A percentile compares a stretch with the other conserved stretches of the same genome.
phyloP scores from a whole-genome alignment of 352 stramenopile species.

The Phytophthora syringae region DNA sequence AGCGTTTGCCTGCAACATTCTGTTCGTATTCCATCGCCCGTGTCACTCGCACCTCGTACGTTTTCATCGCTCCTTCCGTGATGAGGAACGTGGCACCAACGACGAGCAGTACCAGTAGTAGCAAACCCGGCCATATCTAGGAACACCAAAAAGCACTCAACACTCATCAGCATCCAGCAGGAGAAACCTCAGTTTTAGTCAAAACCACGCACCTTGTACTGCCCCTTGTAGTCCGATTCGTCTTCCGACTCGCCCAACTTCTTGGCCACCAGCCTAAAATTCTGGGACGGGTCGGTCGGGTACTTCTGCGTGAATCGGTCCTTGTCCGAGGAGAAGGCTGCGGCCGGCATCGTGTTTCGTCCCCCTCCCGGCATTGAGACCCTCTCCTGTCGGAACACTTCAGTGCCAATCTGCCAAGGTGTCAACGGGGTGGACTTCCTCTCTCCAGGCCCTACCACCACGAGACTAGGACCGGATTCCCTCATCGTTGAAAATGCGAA shows the following conservation, averaged over 20 bases:
- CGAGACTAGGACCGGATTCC: conserved; percentile 22
- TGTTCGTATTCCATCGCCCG: conserved; percentile 48
- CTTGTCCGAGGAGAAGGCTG: conserved; percentile 39
- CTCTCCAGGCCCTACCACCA: conserved; percentile 19
- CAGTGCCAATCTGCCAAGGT: conserved; percentile 31
- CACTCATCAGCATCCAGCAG: conserved; percentile 18
- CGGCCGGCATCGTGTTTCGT: conserved; percentile 21
- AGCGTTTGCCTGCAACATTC: conserved; percentile 31
- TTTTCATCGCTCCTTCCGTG: conserved; percentile 38
- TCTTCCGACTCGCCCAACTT: conserved; percentile 33
- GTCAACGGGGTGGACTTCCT: conserved; percentile 25
- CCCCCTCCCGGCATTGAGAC: background rate
- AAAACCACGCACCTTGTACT: conserved; percentile 41
- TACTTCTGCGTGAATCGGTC: conserved; percentile 25
- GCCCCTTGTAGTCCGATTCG: conserved; percentile 49
- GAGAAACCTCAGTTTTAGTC: background rate
- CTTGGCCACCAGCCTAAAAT: conserved; percentile 39
- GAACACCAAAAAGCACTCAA: conserved; percentile 12
- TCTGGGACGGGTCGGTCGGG: conserved; percentile 22
- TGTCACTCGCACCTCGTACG: conserved; percentile 28
- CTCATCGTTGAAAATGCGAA: conserved; percentile 16
- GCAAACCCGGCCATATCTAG: conserved; percentile 70
- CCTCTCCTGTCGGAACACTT: conserved; percentile 23
- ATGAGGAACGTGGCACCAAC: conserved; percentile 40
- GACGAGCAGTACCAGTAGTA: conserved; percentile 57